Base-by-base conservation (phyloP, 192 early-diverging fungal species). In the Backusella circina region DNA sequence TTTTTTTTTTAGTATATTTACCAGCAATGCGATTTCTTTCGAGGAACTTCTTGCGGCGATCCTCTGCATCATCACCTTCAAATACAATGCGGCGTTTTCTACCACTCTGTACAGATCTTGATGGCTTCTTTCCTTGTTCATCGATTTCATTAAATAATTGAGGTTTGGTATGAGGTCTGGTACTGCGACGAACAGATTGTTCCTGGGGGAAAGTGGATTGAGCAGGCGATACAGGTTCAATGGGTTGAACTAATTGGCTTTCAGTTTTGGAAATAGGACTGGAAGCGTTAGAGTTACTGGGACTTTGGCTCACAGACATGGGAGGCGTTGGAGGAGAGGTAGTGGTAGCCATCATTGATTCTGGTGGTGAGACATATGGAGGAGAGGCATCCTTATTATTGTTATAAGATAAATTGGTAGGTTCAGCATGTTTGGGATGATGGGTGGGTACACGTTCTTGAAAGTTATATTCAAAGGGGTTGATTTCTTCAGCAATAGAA, bases 21-120 rank as follows among this genome's bases (percentile, higher is more conserved):
- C 75, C 75, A 54, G 77, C 77, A 16, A 79, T 23, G 37, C 77
- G 66, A 33, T 79, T 79, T 47, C 77, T 36, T 65, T 79, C 77
- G 7, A 79, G 51, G 12, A 79, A 79, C 13, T 65, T 61, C 12
- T 69, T 69, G 44, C 77, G 67, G 13, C 67, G 66, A 38, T 79
- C 77, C 35, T 67, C 67, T 15, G 72, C 77, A 50, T 79, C 77
- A 28, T 79, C 77, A 6, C 68, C 77, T 44, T 79, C 77, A 65
- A 74, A 73, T 57, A 70, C 32, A 18, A 47, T 79, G 5, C 67
- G 73, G 15, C 77, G 64, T 41, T 79, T 79, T 50, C 77, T 67
- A 1, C 67, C 73, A 10, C 73, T 74, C 5, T 32, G 21, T 26
- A 21, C 16, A 70, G 51, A 13, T 6, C 5, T 16, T 21, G 37